These are phyloP conservation scores for Patellaria atrata DNA, from an alignment of 495 filamentous ascomycete species.

Conservation along the genomic window DNA sequence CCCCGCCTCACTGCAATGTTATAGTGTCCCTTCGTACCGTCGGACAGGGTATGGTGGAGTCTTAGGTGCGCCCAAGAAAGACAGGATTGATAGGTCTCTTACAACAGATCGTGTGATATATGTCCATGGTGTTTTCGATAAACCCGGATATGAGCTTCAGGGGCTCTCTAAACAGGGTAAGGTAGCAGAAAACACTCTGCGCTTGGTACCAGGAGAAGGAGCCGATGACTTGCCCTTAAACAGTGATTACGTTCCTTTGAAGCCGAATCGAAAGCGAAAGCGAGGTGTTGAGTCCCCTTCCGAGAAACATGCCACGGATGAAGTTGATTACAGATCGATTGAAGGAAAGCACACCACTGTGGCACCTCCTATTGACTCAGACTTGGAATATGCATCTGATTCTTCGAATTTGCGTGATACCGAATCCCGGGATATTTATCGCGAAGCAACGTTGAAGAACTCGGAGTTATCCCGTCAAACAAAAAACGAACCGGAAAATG, in stretches of 20 bases:
- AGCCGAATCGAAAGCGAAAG: constrained; percentile 13
- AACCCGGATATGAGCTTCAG: no score
- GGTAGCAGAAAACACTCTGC: no score
- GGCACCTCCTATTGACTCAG: constrained; percentile 24
- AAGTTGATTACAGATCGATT: constrained; percentile 51
- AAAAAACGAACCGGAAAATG: constrained; percentile 47
- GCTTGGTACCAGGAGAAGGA: no score
- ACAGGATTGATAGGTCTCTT: constrained; percentile 37
- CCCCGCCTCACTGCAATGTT: constrained; percentile 48
- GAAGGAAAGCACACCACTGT: constrained; percentile 42
- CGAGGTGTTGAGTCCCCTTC: constrained; percentile 12
- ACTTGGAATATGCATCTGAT: constrained; percentile 41
- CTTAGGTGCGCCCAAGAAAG: constrained; percentile 34
- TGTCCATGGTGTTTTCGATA: neutral
- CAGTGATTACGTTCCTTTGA: constrained; percentile 17
- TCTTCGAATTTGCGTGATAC: constrained; percentile 26
- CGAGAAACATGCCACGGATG: constrained; percentile 5
- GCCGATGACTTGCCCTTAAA: neutral
- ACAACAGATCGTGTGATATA: constrained; percentile 9
- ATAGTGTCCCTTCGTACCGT: constrained; percentile 43
- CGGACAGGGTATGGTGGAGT: constrained; percentile 45
- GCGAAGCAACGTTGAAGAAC: constrained; percentile 35
- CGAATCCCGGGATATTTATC: constrained; percentile 18
- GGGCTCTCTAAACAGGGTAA: no score
- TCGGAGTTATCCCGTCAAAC: constrained; percentile 44